A percentile compares a stretch with the other conserved stretches of the same genome.
These are phyloP conservation scores for Fusarium zealandicum DNA, from an alignment of 2,329 filamentous ascomycete species.

Conservation along the genomic window DNA sequence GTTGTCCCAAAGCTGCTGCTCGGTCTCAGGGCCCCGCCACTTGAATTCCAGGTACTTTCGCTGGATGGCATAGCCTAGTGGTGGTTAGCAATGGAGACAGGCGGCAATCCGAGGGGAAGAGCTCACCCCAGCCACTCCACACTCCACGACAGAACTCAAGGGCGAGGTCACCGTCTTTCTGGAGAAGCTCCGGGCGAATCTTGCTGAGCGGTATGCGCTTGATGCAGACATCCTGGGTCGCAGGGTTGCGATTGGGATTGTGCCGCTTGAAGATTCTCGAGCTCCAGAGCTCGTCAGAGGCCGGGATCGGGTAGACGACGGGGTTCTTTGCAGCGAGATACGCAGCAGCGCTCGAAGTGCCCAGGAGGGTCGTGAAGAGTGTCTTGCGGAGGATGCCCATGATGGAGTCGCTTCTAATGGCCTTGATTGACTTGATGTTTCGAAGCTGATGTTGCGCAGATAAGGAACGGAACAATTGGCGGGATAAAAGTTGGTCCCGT, in stretches of 20 bases:
- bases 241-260: slow-evolving; percentile 69
- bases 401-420: background rate
- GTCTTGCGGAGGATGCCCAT: slow-evolving; percentile 64
- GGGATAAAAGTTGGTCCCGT: slow-evolving; percentile 22
- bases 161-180: slow-evolving; percentile 64
- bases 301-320: slow-evolving; percentile 63
- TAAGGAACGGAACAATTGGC: slow-evolving; percentile 21
- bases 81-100: background rate
- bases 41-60: slow-evolving; percentile 65
- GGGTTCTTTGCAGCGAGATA: slow-evolving; percentile 61
- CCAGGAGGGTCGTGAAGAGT: slow-evolving; percentile 54
- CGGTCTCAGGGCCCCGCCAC: slow-evolving; percentile 63
- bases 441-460: slow-evolving; percentile 4
- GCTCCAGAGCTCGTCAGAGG: slow-evolving; percentile 67
- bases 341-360: slow-evolving; percentile 57
- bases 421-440: too few species aligned
- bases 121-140: slow-evolving; percentile 69
- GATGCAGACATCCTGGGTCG: slow-evolving; percentile 69
- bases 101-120: background rate
- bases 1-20: slow-evolving; percentile 66
- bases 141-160: slow-evolving; percentile 72
- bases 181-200: slow-evolving; percentile 69
- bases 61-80: slow-evolving; percentile 63
- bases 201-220: slow-evolving; percentile 67
- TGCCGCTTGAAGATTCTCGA: slow-evolving; percentile 62